These are phyloP conservation scores for Mortierella sp. DNA, from an alignment of 371 early-diverging fungal genomes.

Conservation along the genomic window DNA sequence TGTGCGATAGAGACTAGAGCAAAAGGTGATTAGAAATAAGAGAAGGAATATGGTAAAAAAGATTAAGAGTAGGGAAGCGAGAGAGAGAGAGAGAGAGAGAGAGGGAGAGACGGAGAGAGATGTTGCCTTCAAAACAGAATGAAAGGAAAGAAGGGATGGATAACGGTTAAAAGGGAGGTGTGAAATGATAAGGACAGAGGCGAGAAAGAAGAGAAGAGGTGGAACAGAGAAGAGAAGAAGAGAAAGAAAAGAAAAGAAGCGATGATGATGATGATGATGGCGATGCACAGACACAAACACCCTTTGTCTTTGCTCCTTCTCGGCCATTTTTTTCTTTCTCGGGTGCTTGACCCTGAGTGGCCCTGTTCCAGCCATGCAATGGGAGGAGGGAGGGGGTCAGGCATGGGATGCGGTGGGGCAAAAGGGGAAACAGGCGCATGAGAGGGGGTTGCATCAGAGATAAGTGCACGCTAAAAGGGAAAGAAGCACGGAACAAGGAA, in stretches of 20 bases:
- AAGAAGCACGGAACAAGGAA: too few relatives aligned
- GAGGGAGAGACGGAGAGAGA: not conserved
- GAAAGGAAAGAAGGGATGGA: too few relatives aligned
- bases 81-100: not conserved
- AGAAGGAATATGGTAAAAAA: not conserved
- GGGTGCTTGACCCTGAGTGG: not conserved
- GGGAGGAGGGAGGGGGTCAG: not conserved
- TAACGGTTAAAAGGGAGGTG: too few relatives aligned
- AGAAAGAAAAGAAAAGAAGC: not conserved
- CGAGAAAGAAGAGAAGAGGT: not conserved
- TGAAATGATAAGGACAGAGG: too few relatives aligned
- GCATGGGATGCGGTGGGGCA: not conserved
- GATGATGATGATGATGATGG: not conserved
- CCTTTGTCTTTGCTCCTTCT: not conserved
- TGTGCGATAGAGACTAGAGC: not conserved
- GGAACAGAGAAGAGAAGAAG: not conserved
- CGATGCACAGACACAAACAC: not conserved
- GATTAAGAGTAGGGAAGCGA: too few relatives aligned
- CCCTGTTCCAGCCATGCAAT: not conserved
- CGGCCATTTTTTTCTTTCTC: not conserved
- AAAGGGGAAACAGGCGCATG: not conserved
- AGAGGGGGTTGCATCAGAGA: not conserved
- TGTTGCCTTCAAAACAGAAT: too few relatives aligned
- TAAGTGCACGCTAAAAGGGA: not conserved
- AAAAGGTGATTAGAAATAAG: too few relatives aligned